Evolutionary conservation across 2,329 filamentous ascomycete species (phyloP).

Genomic region (Colletotrichum truncatum): DNA sequence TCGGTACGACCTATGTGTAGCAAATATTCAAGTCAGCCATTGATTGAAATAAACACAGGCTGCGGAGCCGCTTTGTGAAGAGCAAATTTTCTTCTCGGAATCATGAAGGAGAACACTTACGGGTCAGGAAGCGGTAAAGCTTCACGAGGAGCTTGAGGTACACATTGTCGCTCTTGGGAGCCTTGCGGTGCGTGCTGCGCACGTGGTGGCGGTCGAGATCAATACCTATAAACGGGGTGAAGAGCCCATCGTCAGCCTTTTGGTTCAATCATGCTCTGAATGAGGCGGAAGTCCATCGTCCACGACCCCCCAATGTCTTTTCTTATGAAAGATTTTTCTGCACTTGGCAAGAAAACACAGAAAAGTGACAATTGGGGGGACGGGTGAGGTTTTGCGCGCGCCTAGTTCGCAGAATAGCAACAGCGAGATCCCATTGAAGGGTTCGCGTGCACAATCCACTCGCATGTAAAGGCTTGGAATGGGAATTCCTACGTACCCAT

Average conservation of each 20-base stretch:
- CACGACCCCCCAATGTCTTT: neutral
- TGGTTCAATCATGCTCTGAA: slow-evolving; percentile 69
- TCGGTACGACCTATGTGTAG: slow-evolving; percentile 83
- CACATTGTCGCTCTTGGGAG: slow-evolving; percentile 97
- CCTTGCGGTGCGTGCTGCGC: slow-evolving; percentile 83
- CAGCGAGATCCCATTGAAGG: slow-evolving; percentile 2
- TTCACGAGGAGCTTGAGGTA: slow-evolving; percentile 98
- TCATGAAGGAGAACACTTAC: slow-evolving; percentile 69
- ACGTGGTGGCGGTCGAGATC: slow-evolving; percentile 77
- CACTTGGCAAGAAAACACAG: neutral
- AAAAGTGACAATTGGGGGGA: neutral
- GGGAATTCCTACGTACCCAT: slow-evolving; percentile 67
- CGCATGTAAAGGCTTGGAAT: slow-evolving; percentile 48
- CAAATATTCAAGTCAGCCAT: neutral
- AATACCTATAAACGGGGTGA: slow-evolving; percentile 66
- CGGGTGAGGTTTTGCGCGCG: slow-evolving; percentile 33
- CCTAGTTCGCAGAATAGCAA: slow-evolving; percentile 30
- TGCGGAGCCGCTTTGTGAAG: too few relatives aligned
- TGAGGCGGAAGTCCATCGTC: slow-evolving; percentile 44
- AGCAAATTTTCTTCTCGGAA: too few relatives aligned
- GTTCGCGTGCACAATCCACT: slow-evolving; percentile 38
- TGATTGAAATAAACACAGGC: neutral
- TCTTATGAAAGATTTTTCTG: neutral
- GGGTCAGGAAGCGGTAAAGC: slow-evolving; percentile 96
- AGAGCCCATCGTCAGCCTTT: slow-evolving; percentile 69